These are phyloP conservation scores for Tothia fuscella DNA, from an alignment of 2,329 filamentous ascomycete genomes.

Conservation along the genomic window DNA sequence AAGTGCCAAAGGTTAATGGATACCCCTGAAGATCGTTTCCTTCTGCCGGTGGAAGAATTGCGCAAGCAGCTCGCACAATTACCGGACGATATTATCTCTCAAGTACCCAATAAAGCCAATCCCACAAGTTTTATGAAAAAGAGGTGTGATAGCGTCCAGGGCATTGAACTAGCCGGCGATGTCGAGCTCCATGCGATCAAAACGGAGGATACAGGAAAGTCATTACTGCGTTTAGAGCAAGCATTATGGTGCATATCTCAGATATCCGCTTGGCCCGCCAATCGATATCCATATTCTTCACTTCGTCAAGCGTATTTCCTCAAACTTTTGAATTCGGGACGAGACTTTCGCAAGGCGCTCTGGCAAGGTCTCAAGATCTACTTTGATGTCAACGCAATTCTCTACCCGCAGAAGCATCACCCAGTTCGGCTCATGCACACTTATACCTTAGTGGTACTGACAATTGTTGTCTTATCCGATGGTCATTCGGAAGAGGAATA, in stretches of 20 bases:
- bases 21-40: constrained; percentile 31
- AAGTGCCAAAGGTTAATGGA: constrained; percentile 33
- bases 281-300: constrained; percentile 42
- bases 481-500: constrained; percentile 6
- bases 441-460: constrained; percentile 28
- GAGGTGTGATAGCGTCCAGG: too few species aligned
- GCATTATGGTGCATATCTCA: constrained; percentile 19
- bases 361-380: constrained; percentile 40
- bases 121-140: constrained; percentile 7
- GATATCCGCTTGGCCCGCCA: constrained; percentile 33
- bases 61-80: constrained; percentile 16
- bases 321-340: constrained; percentile 31
- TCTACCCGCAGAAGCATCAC: constrained; percentile 37
- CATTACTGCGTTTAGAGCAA: not conserved
- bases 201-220: not conserved
- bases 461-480: constrained; percentile 20
- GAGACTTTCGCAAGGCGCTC: constrained; percentile 34
- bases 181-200: not conserved
- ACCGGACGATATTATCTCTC: constrained; percentile 14
- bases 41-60: constrained; percentile 20
- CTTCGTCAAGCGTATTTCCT: constrained; percentile 43
- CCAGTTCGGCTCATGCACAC: constrained; percentile 42
- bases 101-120: constrained; percentile 16
- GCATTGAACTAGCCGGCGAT: constrained; percentile 3
- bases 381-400: constrained; percentile 37